Percentiles rank a stretch among this genome's conserved stretches.
Conservation (phyloP, 2,329 filamentous ascomycete species). For the Remersonia thermophila region DNA sequence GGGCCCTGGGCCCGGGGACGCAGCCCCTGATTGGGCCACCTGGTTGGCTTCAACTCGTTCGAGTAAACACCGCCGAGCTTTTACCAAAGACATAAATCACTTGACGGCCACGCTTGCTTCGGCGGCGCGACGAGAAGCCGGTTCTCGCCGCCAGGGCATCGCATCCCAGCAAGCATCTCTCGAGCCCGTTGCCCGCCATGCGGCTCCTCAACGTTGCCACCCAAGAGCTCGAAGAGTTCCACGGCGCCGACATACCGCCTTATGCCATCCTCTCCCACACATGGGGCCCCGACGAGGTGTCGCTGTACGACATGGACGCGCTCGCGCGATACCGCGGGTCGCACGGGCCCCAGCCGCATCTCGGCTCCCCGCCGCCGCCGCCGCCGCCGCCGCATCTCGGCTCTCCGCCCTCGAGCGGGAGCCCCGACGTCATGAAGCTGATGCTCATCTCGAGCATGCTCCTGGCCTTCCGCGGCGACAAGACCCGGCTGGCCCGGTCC, state of each 20-base stretch:
- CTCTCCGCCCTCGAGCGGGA: constrained; percentile 11
- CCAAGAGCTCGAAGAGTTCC: constrained; percentile 22
- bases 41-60: constrained; percentile 10
- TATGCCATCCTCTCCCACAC: constrained; percentile 31
- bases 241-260: constrained; percentile 15
- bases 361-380: not conserved
- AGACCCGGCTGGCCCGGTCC: not conserved
- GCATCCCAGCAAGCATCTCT: too few species aligned
- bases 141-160: too few species aligned
- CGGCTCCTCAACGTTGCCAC: constrained; percentile 26
- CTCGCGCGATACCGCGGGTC: constrained; percentile 9
- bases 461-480: constrained; percentile 15
- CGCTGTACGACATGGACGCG: constrained; percentile 10
- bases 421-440: constrained; percentile 24
- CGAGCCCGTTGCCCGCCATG: constrained; percentile 20
- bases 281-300: constrained; percentile 19
- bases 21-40: constrained; percentile 11
- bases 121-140: too few species aligned
- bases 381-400: too few species aligned
- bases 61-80: constrained; percentile 3
- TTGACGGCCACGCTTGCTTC: too few species aligned
- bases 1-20: too few species aligned
- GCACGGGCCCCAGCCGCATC: constrained; percentile 1
- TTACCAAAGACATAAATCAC: too few species aligned
- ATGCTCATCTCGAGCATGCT: constrained; percentile 13